A percentile compares a stretch with the other conserved stretches of the same genome.
phyloP scores from a whole-genome alignment of 2,329 filamentous ascomycete species.

The Exophiala bonariae region DNA sequence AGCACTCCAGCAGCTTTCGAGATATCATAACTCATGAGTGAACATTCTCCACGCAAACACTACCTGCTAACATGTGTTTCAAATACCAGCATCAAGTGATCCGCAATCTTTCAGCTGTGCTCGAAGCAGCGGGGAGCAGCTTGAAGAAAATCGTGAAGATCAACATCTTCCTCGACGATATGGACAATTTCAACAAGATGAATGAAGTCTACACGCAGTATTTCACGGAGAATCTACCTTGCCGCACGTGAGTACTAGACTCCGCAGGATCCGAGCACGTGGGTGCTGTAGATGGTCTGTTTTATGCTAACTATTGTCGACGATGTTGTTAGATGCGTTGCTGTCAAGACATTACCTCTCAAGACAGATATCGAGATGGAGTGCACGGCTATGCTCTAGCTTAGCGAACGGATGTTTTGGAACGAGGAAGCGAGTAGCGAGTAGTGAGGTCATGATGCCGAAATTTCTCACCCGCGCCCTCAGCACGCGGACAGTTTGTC shows the following conservation, averaged over 20 bases:
- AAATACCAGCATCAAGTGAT: background rate
- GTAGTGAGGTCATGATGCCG: no score
- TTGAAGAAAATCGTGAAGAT: constrained; percentile 33
- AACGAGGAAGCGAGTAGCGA: no score
- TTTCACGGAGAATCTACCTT: constrained; percentile 62
- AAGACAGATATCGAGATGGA: constrained; percentile 57
- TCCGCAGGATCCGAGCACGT: no score
- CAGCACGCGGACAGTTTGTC: no score
- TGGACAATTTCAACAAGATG: constrained; percentile 33
- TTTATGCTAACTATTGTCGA: background rate
- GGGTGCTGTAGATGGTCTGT: no score
- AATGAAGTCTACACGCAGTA: constrained; percentile 54
- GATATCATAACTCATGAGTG: no score
- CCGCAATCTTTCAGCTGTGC: constrained; percentile 2
- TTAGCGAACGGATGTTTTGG: no score
- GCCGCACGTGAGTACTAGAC: constrained; percentile 3
- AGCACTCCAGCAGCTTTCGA: no score
- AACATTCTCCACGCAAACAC: no score
- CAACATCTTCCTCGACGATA: constrained; percentile 33
- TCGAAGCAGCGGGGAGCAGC: constrained; percentile 5
- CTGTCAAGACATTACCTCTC: constrained; percentile 50
- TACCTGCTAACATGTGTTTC: background rate
- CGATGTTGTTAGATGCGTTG: constrained; percentile 52
- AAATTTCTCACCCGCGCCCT: no score
- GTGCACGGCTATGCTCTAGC: constrained; percentile 39